phyloP scores from a whole-genome alignment of 1,139 yeast genomes.

The Candida sanyaensis region DNA sequence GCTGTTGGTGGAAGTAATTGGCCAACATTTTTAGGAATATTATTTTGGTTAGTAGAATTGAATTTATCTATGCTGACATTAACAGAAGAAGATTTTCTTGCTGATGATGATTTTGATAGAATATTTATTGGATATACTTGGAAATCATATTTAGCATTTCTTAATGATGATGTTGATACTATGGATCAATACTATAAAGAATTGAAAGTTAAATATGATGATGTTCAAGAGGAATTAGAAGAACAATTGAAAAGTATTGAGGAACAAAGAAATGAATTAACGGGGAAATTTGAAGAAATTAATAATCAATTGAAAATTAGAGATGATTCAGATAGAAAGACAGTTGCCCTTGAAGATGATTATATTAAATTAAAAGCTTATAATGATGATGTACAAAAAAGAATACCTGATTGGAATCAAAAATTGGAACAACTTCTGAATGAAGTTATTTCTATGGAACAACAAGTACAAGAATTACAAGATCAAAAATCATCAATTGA shows the following conservation, averaged over 20 bases:
- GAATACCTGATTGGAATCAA: slow-evolving; percentile 63
- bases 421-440: slow-evolving; percentile 10
- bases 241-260: slow-evolving; percentile 41
- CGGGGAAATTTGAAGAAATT: slow-evolving; percentile 25
- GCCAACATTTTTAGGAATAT: slow-evolving; percentile 81
- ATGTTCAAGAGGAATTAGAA: slow-evolving; percentile 36
- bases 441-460: slow-evolving; percentile 6
- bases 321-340: slow-evolving; percentile 51
- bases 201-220: slow-evolving; percentile 55
- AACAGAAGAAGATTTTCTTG: slow-evolving; percentile 20
- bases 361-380: slow-evolving; percentile 69
- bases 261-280: slow-evolving; percentile 45
- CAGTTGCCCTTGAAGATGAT: slow-evolving; percentile 71
- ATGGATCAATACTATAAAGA: slow-evolving; percentile 55
- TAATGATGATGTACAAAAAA: slow-evolving; percentile 63
- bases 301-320: slow-evolving; percentile 29
- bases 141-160: slow-evolving; percentile 66
- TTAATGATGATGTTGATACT: slow-evolving; percentile 65
- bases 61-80: slow-evolving; percentile 49
- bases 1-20: slow-evolving; percentile 94
- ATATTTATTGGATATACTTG: slow-evolving; percentile 68
- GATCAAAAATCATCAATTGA: slow-evolving; percentile 50
- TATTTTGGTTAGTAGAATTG: slow-evolving; percentile 74
- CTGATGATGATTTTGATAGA: slow-evolving; percentile 52
- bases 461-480: slow-evolving; percentile 36